phyloP scores from a whole-genome alignment of 1,284 basidiomycete genomes.

The Puccinia triticina region DNA sequence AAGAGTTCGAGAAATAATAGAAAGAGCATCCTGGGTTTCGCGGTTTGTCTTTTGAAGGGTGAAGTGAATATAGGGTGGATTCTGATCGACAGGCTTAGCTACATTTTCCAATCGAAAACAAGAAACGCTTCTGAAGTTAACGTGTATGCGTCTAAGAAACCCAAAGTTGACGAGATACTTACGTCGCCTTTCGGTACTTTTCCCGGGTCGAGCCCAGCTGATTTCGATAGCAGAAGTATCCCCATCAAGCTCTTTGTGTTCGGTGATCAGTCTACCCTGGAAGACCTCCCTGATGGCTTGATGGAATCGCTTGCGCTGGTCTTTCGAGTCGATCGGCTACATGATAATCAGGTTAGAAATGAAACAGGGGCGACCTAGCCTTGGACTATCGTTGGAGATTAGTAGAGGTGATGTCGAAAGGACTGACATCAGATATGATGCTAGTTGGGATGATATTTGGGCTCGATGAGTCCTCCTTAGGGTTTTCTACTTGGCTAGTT shows the following conservation, averaged over 20 bases:
- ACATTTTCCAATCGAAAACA: conserved; percentile 34
- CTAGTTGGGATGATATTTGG: background rate
- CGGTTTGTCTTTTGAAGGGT: conserved; percentile 96
- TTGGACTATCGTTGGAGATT: background rate
- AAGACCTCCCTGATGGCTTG: conserved; percentile 79
- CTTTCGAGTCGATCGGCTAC: conserved; percentile 80
- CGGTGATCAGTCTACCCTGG: conserved; percentile 77
- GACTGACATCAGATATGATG: conserved; percentile 48
- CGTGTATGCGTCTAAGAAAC: background rate
- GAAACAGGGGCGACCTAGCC: background rate
- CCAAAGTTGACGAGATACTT: background rate
- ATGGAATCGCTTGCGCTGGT: conserved; percentile 78
- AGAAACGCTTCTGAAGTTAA: background rate
- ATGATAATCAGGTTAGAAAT: conserved; percentile 4
- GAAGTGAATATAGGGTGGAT: conserved; percentile 83
- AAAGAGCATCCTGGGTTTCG: conserved; percentile 91
- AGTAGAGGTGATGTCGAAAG: conserved; percentile 1
- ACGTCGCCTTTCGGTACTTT: conserved; percentile 40
- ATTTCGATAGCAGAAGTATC: conserved; percentile 32
- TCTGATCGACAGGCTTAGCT: conserved; percentile 29
- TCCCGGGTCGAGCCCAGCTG: conserved; percentile 34
- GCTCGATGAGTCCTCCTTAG: background rate
- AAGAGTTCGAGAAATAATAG: conserved; percentile 64
- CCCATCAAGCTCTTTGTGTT: conserved; percentile 64
- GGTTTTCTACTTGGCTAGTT: background rate